Evolutionary conservation across 1,284 basidiomycete species (phyloP), one percentile per base, ranked within the genome.

Genomic region (Marasmius tenuissimus): DNA sequence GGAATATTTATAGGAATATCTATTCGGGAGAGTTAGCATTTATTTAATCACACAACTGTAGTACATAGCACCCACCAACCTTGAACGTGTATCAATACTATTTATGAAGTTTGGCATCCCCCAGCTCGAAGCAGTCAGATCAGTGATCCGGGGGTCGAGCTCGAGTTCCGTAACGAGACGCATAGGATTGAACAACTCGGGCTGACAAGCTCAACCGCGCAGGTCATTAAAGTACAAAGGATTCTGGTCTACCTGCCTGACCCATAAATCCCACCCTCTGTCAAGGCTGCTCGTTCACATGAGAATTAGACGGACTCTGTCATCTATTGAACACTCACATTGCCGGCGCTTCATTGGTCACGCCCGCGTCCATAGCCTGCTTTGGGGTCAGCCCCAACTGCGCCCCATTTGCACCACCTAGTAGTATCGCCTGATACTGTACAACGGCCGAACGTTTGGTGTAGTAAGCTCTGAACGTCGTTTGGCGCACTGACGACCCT

Each of bases 381-480:
- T 64, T 58, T 7, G 50, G 27, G 27, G 62, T 55, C 48, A 67
- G 50, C 1, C 51, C 63, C 16, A 59, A 53, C 3, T 63, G 64
- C 39, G 54, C 16, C 22, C 35, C 14, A 18, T 50, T 58, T 22
- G n/a, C n/a, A n/a, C 62, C 62, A 42, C 66, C 66, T 9, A 68
- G 53, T 1, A 67, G 39, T 16, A 61, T 61, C 8, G 54, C 61
- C 37, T 64, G 65, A 1, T 63, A 56, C 52, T 68, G 66, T 1
- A 67, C 67, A 18, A 60, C 58, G 5, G 67, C 67, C 34, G 63
- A 60, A 27, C 64, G 49, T 58, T 61, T 65, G 18, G 66, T 62
- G 47, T 67, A 69, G 37, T 49, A 69, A 14, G 63, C 56, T 39
- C 60, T 55, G 49, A 69, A 69, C 0, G 66, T 66, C 38, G 48